Evolutionary conservation across 768 basidiomycete species (phyloP), one percentile per base, ranked within the genome.

Genomic region (Auriscalpium microsporum): DNA sequence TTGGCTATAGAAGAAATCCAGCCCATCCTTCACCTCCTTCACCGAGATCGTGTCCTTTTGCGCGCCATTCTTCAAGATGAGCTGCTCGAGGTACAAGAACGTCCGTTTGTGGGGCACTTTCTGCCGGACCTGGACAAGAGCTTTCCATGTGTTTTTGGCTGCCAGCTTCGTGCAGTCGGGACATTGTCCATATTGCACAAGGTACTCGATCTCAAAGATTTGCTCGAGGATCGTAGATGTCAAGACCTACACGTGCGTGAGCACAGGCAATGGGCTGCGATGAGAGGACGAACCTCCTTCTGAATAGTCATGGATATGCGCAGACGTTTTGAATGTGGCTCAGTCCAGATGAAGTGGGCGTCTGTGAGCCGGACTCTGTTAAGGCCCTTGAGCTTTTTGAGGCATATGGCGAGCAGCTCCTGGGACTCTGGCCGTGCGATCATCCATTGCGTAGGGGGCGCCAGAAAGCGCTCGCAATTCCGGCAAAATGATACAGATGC

Each of bases 91-190:
- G 75, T 86, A 99, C 63, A 99, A 72, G 75, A 99, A 99, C 1
- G 96, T 98, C 55, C 96, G 84, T 72, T 99, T 99, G 69, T 99
- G 96, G 4, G 92, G 78, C 45, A 98, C 96, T 71, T 99, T 98
- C 69, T 99, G 96, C 47, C 96, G 86, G n/a, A 98, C 93, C 75
- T 98, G 96, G 1, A 99, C 94, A 38, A 93, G 78, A 1, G 95
- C 93, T 67, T 93, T 94, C 96, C 95, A 98, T 0, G 94, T 98
- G 68, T 98, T 97, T 74, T 98, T 99, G 3, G 96, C 96, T 0
- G 96, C 96, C 4, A 98, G 80, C 63, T 83, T 86, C 1, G 95
- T 78, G 65, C 96, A 99, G 61, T 94, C 91, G 0, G 92, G 85
- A 69, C 96, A 99, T 73, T 99, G 96, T 0, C 90, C 89, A 62